Evolutionary conservation across 331 rosid genomes (phyloP).

Genomic region (Prunus yedoensis): DNA sequence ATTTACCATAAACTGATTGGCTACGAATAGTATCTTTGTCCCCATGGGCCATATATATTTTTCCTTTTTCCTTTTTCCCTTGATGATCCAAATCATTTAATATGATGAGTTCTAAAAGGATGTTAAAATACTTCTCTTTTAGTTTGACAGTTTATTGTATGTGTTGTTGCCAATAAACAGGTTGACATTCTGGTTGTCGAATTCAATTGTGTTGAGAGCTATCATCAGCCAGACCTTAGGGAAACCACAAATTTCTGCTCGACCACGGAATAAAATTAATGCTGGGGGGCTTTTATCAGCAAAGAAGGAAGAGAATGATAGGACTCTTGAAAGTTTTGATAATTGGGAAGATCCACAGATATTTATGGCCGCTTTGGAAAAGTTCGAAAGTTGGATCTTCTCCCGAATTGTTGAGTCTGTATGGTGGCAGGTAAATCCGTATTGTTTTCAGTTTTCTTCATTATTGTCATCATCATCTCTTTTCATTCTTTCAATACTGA

Average conservation of each 20-base stretch:
- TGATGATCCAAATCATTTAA: background rate
- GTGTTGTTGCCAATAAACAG: conserved; percentile 45
- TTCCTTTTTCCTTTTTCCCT: background rate
- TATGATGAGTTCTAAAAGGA: background rate
- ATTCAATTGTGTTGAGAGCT: conserved; percentile 67
- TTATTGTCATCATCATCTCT: conserved; percentile 13
- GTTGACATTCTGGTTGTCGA: conserved; percentile 94
- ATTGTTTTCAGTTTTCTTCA: conserved; percentile 17
- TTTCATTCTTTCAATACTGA: conserved; percentile 11
- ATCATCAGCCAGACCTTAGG: conserved; percentile 49
- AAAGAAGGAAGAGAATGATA: conserved; percentile 32
- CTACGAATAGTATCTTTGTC: background rate
- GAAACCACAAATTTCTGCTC: conserved; percentile 25
- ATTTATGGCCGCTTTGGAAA: conserved; percentile 62
- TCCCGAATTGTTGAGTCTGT: conserved; percentile 84
- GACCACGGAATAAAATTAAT: conserved; percentile 16
- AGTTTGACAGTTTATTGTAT: background rate
- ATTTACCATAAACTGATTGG: background rate
- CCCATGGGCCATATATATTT: background rate
- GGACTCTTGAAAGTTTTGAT: conserved; percentile 22
- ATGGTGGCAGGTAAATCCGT: conserved; percentile 88
- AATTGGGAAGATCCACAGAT: conserved; percentile 60
- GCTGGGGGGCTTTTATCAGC: conserved; percentile 10
- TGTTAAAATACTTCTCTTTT: background rate
- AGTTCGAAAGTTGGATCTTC: conserved; percentile 86